A percentile compares a stretch with the other conserved stretches of the same genome.
Conservation (phyloP, 2,329 filamentous ascomycete genomes). For the Sporothrix protearum region DNA sequence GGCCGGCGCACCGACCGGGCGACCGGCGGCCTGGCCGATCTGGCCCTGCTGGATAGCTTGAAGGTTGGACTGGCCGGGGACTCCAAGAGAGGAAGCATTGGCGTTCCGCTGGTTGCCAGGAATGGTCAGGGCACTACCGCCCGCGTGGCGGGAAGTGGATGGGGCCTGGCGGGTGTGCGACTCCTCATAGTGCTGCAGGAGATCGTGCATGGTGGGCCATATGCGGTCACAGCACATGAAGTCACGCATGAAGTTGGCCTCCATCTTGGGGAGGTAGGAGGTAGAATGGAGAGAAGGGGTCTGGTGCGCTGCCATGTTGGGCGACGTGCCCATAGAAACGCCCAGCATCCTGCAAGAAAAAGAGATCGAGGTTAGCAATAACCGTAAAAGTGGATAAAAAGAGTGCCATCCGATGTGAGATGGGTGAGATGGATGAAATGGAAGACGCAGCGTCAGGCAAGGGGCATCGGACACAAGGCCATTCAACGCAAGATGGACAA, state of each 20-base stretch:
- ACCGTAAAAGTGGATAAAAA: not conserved
- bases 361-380: constrained; percentile 27
- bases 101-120: constrained; percentile 16
- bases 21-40: constrained; percentile 30
- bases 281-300: constrained; percentile 97
- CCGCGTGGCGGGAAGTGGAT: constrained; percentile 36
- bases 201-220: constrained; percentile 85
- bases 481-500: not conserved
- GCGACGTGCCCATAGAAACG: constrained; percentile 71
- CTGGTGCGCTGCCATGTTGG: constrained; percentile 67
- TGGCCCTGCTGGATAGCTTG: constrained; percentile 28
- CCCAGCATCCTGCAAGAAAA: constrained; percentile 71
- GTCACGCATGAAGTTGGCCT: constrained; percentile 96
- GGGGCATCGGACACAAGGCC: not conserved
- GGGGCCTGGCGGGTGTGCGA: constrained; percentile 71
- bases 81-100: constrained; percentile 14
- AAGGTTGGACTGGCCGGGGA: constrained; percentile 22
- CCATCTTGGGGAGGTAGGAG: constrained; percentile 91
- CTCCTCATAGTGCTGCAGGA: constrained; percentile 96
- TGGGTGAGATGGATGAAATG: not conserved
- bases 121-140: constrained; percentile 8
- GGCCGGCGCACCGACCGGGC: constrained; percentile 27
- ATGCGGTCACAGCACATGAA: constrained; percentile 92
- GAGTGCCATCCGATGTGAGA: not conserved
- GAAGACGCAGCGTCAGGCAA: not conserved